A percentile compares a stretch with the other conserved stretches of the same genome.
Conservation (phyloP, 352 stramenopile species). For the Peronosclerospora sorghi region DNA sequence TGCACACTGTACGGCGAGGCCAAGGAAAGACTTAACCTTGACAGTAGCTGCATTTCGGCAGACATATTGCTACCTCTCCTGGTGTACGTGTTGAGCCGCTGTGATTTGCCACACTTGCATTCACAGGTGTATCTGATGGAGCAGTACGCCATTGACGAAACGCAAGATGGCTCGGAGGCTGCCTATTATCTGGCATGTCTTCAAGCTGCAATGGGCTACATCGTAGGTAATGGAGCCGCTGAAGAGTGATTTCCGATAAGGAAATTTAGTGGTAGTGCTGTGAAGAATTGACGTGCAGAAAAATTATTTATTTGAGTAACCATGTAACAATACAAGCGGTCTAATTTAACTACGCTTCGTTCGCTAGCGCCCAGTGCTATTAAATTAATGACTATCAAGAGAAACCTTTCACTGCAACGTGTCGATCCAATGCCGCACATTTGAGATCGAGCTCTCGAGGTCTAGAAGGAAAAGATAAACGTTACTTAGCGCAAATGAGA, state of each 20-base stretch:
- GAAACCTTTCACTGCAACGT: too few species aligned
- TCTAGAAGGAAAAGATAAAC: too few species aligned
- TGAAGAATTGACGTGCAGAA: constrained; percentile 1
- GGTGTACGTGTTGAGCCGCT: constrained; percentile 60
- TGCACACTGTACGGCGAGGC: constrained; percentile 61
- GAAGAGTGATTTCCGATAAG: constrained; percentile 13
- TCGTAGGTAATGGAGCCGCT: constrained; percentile 30
- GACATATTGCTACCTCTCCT: constrained; percentile 69
- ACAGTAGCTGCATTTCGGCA: constrained; percentile 50
- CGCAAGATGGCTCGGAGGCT: constrained; percentile 59
- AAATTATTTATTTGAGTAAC: too few species aligned
- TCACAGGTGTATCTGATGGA: constrained; percentile 74
- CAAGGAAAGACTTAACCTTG: constrained; percentile 28
- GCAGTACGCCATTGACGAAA: constrained; percentile 58
- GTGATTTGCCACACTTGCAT: constrained; percentile 59
- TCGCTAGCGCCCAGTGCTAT: too few species aligned
- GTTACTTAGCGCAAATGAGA: too few species aligned
- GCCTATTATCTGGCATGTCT: constrained; percentile 77
- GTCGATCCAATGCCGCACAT: too few species aligned
- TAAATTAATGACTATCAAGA: too few species aligned
- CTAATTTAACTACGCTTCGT: too few species aligned
- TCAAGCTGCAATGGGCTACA: constrained; percentile 70
- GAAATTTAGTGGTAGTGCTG: not conserved
- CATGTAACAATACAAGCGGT: too few species aligned
- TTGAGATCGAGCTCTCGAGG: too few species aligned